These are phyloP conservation scores for Pontederia crassipes DNA, from an alignment of 176 grass and related monocot species.

Conservation along the genomic window DNA sequence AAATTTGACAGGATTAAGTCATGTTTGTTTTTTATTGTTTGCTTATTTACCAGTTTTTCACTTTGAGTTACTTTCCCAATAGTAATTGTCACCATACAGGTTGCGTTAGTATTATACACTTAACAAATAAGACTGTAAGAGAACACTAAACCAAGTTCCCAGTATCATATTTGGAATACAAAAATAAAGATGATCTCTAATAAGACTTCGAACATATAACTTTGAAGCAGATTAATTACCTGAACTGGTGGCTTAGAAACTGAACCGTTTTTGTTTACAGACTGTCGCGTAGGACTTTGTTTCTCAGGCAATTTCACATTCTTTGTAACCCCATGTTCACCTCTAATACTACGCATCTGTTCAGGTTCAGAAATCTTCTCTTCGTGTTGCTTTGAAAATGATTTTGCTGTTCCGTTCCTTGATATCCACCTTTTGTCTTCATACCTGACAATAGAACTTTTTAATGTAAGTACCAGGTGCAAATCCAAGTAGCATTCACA, in stretches of 20 bases:
- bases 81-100: too few relatives aligned
- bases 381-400: constrained; percentile 28
- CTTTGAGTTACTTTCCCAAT: too few relatives aligned
- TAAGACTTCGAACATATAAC: too few relatives aligned
- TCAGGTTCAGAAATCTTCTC: constrained; percentile 32
- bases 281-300: constrained; percentile 25
- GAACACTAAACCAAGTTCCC: too few relatives aligned
- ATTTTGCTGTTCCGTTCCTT: constrained; percentile 35
- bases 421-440: constrained; percentile 96
- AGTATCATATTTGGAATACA: too few relatives aligned
- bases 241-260: constrained; percentile 40
- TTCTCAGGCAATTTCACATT: constrained; percentile 50
- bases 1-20: too few relatives aligned
- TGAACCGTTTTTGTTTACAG: constrained; percentile 34
- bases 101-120: too few relatives aligned
- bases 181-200: neutral
- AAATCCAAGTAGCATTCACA: neutral
- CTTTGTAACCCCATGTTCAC: constrained; percentile 23
- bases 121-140: too few relatives aligned
- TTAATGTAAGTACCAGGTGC: constrained; percentile 6
- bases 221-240: constrained; percentile 22
- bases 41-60: too few relatives aligned
- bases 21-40: too few relatives aligned
- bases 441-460: constrained; percentile 44
- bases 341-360: constrained; percentile 20